Evolutionary conservation across 208 protist genomes (phyloP), one percentile per base, ranked within the genome.

Genomic region (Leishmania braziliensis): DNA sequence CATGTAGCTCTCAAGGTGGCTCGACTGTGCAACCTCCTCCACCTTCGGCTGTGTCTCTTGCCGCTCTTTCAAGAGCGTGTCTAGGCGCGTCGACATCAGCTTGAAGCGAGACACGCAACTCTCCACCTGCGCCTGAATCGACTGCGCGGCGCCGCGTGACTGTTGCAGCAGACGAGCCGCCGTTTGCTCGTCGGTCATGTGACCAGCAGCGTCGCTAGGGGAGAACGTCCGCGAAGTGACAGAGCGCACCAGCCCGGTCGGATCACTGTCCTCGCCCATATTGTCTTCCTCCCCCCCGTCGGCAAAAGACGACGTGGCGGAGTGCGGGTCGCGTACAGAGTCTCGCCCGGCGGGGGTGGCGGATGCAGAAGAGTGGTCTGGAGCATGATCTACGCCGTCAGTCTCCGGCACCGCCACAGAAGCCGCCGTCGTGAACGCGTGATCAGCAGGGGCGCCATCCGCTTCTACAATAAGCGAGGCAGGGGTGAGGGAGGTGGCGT

Each of bases 101-200:
- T 76, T 70, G 50, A 86, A 86, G 36, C 77, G 65, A 2, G n/a
- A 62, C n/a, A 85, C 83, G 29, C 83, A 65, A 9, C 26, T 51
- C 66, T 84, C 80, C 29, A 85, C 65, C 36, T 70, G 72, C 9
- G 79, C 65, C 26, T 83, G 77, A 33, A 84, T 84, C 33, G 83
- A 69, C 56, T 87, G 68, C 2, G 78, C 84, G 18, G 79, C 79
- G 26, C 68, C 66, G 56, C 51, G 76, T 58, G 63, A 66, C 54
- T 72, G 62, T 68, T 75, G 79, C 60, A 77, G 79, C 33, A 87
- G 56, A 54, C 72, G 50, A 56, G 84, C 84, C 16, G 81, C 66
- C 50, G 71, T 51, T 46, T 62, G 77, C 39, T 76, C 60, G 33
- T 85, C 72, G 62, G 73, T 56, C 16, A 72, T 58, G 43, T 70